Evolutionary conservation across 352 stramenopile genomes (phyloP).

Genomic region (Phytopythium helicoides): DNA sequence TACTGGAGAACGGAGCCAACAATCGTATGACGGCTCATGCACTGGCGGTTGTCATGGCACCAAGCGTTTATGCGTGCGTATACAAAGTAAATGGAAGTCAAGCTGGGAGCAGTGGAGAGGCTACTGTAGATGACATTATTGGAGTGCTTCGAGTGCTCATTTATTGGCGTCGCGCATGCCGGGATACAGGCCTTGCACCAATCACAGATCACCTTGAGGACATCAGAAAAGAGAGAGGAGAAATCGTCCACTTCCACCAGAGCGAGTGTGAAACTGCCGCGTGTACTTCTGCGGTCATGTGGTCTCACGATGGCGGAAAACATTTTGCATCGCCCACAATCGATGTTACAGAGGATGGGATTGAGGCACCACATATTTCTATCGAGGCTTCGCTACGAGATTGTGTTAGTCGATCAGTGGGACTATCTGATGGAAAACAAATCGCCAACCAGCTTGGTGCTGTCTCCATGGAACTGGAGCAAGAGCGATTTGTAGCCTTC

Average conservation of each 20-base stretch:
- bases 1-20: conserved; percentile 21
- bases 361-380: neutral
- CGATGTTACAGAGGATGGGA: too few species aligned
- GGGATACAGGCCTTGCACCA: neutral
- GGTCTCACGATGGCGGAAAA: too few species aligned
- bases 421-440: neutral
- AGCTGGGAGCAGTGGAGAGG: neutral
- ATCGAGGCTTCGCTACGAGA: neutral
- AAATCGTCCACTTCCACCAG: too few species aligned
- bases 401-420: neutral
- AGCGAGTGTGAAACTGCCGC: too few species aligned
- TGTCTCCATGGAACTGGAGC: neutral
- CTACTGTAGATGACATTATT: conserved; percentile 21
- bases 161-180: conserved; percentile 25
- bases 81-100: too few species aligned
- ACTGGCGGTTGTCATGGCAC: conserved; percentile 53
- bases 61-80: conserved; percentile 44
- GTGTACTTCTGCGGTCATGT: too few species aligned
- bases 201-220: neutral
- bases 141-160: conserved; percentile 38
- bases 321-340: too few species aligned
- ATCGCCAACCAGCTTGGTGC: neutral
- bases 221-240: too few species aligned
- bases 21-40: conserved; percentile 59
- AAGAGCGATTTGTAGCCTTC: conserved; percentile 2